These are phyloP conservation scores for Salix arbutifolia DNA, from an alignment of 345 rosid species.

Conservation along the genomic window DNA sequence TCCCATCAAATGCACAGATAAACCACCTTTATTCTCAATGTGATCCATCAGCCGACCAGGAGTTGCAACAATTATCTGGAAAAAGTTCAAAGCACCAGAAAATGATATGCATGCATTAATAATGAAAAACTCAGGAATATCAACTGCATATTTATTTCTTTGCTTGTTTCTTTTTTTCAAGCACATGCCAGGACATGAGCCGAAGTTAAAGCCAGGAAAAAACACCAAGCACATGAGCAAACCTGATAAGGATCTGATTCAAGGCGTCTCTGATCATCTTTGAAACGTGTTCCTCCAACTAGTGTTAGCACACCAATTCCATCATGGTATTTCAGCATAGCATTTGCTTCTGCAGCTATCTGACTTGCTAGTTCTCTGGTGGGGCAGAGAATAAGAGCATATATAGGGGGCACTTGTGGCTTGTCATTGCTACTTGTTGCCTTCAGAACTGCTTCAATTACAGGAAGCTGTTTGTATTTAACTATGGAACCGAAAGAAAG, in stretches of 20 bases:
- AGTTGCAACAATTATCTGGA: constrained; percentile 85
- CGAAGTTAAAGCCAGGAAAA: background rate
- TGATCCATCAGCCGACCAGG: constrained; percentile 97
- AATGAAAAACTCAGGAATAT: background rate
- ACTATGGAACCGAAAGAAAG: constrained; percentile 32
- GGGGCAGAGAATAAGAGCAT: constrained; percentile 80
- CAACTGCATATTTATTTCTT: background rate
- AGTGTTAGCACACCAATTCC: constrained; percentile 81
- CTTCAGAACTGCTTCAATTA: constrained; percentile 95
- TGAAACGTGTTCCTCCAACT: constrained; percentile 92
- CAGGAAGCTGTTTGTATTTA: constrained; percentile 91
- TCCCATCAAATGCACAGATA: constrained; percentile 79
- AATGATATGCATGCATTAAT: constrained; percentile 1
- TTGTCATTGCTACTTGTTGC: constrained; percentile 34
- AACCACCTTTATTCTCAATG: constrained; percentile 74
- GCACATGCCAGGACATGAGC: background rate
- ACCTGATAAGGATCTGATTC: constrained; percentile 93
- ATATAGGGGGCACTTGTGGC: constrained; percentile 48
- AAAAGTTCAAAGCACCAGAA: constrained; percentile 7
- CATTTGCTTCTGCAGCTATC: constrained; percentile 91
- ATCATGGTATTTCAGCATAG: constrained; percentile 70
- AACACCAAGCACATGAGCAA: constrained; percentile 18
- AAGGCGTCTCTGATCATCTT: constrained; percentile 77
- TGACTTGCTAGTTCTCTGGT: constrained; percentile 95
- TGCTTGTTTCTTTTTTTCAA: background rate